Percentiles rank a stretch among this genome's conserved stretches.
Conservation (phyloP, 768 basidiomycete species). For the Suillus fuscotomentosus region DNA sequence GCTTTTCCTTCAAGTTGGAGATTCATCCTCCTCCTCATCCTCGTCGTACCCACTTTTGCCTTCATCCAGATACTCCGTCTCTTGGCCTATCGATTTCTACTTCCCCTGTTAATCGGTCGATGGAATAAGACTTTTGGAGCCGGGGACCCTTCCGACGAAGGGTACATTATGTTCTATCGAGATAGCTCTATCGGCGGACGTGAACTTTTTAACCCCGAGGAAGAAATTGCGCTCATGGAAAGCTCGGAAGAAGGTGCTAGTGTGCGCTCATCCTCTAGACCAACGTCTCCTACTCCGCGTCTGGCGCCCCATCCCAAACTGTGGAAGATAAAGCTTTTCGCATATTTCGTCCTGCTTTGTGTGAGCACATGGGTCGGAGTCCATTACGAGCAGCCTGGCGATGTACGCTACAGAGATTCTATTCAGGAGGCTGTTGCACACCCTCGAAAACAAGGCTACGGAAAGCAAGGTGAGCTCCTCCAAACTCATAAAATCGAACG, state of each 20-base stretch:
- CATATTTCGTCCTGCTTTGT: background rate
- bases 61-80: conserved; percentile 5
- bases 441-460: conserved; percentile 9
- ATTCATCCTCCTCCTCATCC: background rate
- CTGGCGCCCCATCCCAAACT: background rate
- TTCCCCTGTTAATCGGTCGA: background rate
- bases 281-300: background rate
- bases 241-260: background rate
- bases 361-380: conserved; percentile 5
- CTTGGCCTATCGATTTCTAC: background rate
- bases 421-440: conserved; percentile 1
- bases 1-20: conserved; percentile 10
- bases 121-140: background rate
- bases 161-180: conserved; percentile 3
- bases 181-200: background rate
- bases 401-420: conserved; percentile 7
- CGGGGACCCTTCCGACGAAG: background rate
- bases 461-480: conserved; percentile 6
- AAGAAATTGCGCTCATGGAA: background rate
- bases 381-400: conserved; percentile 10
- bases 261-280: conserved; percentile 1
- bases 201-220: background rate
- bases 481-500: background rate
- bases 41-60: conserved; percentile 4
- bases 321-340: conserved; percentile 1